Evolutionary conservation across 495 filamentous ascomycete genomes (phyloP).

Genomic region (Penicillium cinerascens): DNA sequence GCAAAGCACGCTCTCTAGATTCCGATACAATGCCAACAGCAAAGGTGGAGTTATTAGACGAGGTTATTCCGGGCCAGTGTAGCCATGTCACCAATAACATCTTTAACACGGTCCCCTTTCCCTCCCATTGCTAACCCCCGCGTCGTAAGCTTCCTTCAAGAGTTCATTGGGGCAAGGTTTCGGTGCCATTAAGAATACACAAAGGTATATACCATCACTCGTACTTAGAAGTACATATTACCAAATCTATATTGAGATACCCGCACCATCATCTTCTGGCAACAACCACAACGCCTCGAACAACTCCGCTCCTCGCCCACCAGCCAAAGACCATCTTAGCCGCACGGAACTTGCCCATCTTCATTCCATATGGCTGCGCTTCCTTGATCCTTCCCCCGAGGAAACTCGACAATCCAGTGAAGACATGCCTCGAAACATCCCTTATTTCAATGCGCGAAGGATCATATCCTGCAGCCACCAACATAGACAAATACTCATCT

Average conservation of each 20-base stretch:
- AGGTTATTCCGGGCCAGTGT: too few species aligned
- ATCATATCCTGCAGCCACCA: slow-evolving; percentile 40
- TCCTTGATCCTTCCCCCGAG: slow-evolving; percentile 28
- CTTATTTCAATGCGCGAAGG: slow-evolving; percentile 30
- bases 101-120: too few species aligned
- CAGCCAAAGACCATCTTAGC: slow-evolving; percentile 41
- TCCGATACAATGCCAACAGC: too few species aligned
- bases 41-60: too few species aligned
- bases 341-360: slow-evolving; percentile 33
- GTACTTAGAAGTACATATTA: too few species aligned
- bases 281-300: slow-evolving; percentile 45
- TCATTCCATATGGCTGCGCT: slow-evolving; percentile 32
- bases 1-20: too few species aligned
- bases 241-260: slow-evolving; percentile 14
- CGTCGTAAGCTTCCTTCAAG: too few species aligned
- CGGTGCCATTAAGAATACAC: too few species aligned
- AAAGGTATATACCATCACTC: too few species aligned
- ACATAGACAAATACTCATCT: slow-evolving; percentile 55
- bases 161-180: too few species aligned
- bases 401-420: slow-evolving; percentile 35
- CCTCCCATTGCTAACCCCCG: too few species aligned
- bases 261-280: slow-evolving; percentile 21
- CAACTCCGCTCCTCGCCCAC: slow-evolving; percentile 41
- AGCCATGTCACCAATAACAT: too few species aligned
- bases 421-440: slow-evolving; percentile 45